Evolutionary conservation across 495 filamentous ascomycete species (phyloP).

Genomic region (Chaetomium tenue): DNA sequence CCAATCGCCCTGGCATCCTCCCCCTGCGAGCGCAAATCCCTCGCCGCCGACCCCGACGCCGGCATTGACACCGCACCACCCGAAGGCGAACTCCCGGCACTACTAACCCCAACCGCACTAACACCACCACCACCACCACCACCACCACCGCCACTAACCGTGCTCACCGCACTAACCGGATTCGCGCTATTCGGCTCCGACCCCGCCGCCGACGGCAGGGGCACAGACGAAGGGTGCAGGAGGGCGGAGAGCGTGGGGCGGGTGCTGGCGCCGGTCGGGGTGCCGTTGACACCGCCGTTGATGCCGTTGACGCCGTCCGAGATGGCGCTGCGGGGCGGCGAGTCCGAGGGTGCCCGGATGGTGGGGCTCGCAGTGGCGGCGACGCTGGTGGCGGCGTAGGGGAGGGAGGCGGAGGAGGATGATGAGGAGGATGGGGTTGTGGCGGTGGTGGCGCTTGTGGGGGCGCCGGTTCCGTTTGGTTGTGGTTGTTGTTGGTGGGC

Average conservation of each 20-base stretch:
- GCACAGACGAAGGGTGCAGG: slow-evolving; percentile 36
- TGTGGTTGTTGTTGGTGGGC: background rate
- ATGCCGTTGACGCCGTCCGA: slow-evolving; percentile 1
- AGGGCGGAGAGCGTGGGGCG: slow-evolving; percentile 28
- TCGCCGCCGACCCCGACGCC: background rate
- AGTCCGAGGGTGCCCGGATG: background rate
- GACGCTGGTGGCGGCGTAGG: background rate
- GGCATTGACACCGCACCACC: background rate
- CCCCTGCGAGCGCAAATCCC: slow-evolving; percentile 25
- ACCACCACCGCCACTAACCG: too few species aligned
- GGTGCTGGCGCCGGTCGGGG: slow-evolving; percentile 1
- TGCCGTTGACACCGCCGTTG: too few species aligned
- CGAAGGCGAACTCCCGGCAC: slow-evolving; percentile 37
- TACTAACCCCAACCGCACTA: slow-evolving; percentile 19
- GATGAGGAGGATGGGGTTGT: background rate
- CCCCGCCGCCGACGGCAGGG: background rate
- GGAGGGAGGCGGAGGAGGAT: too few species aligned
- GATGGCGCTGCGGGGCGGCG: slow-evolving; percentile 13
- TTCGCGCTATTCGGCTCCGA: slow-evolving; percentile 46
- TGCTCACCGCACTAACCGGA: slow-evolving; percentile 31
- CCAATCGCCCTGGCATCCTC: slow-evolving; percentile 66
- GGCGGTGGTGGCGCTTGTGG: background rate
- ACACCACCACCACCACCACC: too few species aligned
- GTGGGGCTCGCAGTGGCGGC: background rate
- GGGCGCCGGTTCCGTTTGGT: background rate